Conservation (phyloP, 495 filamentous ascomycete species). For the Wilcoxina mikolae region DNA sequence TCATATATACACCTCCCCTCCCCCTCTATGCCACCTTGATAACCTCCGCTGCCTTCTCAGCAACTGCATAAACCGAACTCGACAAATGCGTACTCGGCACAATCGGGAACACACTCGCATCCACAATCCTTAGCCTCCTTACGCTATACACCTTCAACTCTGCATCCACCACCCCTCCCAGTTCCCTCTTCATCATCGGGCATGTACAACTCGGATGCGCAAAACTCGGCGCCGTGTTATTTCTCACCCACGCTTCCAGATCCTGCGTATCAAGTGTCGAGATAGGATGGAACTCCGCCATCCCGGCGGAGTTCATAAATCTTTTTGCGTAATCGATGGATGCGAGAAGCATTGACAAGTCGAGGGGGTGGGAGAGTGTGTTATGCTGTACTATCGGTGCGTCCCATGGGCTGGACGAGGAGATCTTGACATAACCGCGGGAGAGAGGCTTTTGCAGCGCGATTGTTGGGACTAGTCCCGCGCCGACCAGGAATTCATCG, state of each 20-base stretch:
- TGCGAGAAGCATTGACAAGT: slow-evolving; percentile 9
- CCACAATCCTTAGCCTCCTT: slow-evolving; percentile 38
- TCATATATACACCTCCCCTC: background rate
- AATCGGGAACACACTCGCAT: slow-evolving; percentile 39
- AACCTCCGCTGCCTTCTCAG: slow-evolving; percentile 40
- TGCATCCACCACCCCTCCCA: slow-evolving; percentile 37
- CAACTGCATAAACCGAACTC: slow-evolving; percentile 41
- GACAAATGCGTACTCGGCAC: slow-evolving; percentile 38
- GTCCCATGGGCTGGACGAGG: slow-evolving; percentile 26
- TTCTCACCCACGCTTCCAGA: background rate
- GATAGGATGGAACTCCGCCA: background rate
- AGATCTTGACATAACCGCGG: slow-evolving; percentile 30
- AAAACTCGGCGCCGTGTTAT: background rate
- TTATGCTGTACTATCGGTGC: slow-evolving; percentile 29
- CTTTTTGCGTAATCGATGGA: background rate
- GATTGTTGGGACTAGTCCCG: too few relatives aligned
- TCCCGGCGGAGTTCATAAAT: background rate
- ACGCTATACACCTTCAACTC: slow-evolving; percentile 37
- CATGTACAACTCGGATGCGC: slow-evolving; percentile 42
- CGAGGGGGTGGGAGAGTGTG: slow-evolving; percentile 30
- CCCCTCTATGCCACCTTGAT: slow-evolving; percentile 20
- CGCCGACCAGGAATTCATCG: background rate
- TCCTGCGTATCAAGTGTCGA: background rate
- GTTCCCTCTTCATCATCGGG: slow-evolving; percentile 35
- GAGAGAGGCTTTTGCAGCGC: slow-evolving; percentile 5